phyloP scores from a whole-genome alignment of 2,329 filamentous ascomycete genomes.

The Alternaria brassicae region DNA sequence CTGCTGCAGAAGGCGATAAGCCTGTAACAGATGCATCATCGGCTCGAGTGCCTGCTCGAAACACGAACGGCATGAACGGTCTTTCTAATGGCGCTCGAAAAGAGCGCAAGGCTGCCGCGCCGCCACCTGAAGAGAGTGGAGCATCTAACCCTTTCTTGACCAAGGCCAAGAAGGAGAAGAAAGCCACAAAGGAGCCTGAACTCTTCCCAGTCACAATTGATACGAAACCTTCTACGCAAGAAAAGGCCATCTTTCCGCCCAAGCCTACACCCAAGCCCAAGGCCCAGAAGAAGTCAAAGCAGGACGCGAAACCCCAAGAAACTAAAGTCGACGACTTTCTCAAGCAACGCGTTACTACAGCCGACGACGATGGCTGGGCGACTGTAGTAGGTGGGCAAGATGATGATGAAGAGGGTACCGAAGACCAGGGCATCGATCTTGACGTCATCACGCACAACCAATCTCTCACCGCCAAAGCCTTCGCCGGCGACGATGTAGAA shows the following conservation, averaged over 20 bases:
- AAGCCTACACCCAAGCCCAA: conserved; percentile 27
- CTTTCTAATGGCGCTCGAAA: conserved; percentile 24
- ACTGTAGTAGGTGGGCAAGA: conserved; percentile 52
- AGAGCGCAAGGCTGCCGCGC: conserved; percentile 7
- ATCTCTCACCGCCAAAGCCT: conserved; percentile 79
- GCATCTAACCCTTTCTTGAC: conserved; percentile 45
- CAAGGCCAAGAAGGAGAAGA: conserved; percentile 41
- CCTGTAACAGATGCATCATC: conserved; percentile 22
- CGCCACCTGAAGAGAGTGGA: conserved; percentile 12
- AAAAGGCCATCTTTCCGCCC: conserved; percentile 17
- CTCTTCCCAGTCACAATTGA: conserved; percentile 15
- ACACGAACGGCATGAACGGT: conserved; percentile 20
- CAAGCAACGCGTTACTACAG: conserved; percentile 41
- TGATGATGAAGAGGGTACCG: conserved; percentile 40
- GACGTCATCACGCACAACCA: conserved; percentile 58
- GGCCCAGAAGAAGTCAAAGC: conserved; percentile 29
- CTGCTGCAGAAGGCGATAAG: conserved; percentile 33
- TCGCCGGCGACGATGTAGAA: conserved; percentile 84
- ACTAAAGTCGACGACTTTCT: conserved; percentile 38
- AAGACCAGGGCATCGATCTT: conserved; percentile 52
- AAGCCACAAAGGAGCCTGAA: conserved; percentile 22
- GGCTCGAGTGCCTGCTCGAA: conserved; percentile 9
- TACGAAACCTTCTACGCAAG: conserved; percentile 11
- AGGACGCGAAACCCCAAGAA: conserved; percentile 9
- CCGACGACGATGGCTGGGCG: conserved; percentile 55